A percentile compares a stretch with the other conserved stretches of the same genome.
Conservation (phyloP, 1,284 basidiomycete species). For the Pyrrhoderma lamaoense region DNA sequence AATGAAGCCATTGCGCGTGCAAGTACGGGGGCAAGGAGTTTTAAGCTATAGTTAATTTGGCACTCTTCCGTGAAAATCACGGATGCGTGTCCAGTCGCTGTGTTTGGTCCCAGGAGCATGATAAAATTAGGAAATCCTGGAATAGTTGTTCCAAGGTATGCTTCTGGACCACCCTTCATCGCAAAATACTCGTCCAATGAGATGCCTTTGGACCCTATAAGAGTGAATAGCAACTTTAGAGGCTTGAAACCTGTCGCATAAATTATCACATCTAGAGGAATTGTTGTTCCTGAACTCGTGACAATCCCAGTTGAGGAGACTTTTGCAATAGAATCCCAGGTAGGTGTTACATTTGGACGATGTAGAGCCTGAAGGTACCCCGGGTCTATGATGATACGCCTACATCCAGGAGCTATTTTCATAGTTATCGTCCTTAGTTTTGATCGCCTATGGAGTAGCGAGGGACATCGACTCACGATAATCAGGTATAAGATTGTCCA, state of each 20-base stretch:
- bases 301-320: conserved; percentile 39
- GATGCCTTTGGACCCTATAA: conserved; percentile 16
- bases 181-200: conserved; percentile 21
- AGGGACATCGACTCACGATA: conserved; percentile 33
- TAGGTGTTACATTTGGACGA: conserved; percentile 31
- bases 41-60: too few relatives aligned
- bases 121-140: too few relatives aligned
- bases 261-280: conserved; percentile 44
- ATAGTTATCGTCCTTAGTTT: too few relatives aligned
- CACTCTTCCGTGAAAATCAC: too few relatives aligned
- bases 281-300: conserved; percentile 39
- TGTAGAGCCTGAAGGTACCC: conserved; percentile 3
- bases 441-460: not conserved
- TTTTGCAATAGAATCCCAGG: conserved; percentile 37
- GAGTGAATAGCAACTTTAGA: not conserved
- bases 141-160: conserved; percentile 25
- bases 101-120: too few relatives aligned
- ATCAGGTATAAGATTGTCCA: conserved; percentile 37
- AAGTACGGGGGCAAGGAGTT: too few relatives aligned
- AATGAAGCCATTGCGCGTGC: too few relatives aligned
- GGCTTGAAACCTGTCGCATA: conserved; percentile 41
- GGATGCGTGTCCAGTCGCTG: too few relatives aligned
- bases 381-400: conserved; percentile 4
- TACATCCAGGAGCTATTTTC: conserved; percentile 12
- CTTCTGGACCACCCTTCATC: conserved; percentile 22